phyloP scores from a whole-genome alignment of 805 yeast genomes.

The Metschnikowia corniflorae region DNA sequence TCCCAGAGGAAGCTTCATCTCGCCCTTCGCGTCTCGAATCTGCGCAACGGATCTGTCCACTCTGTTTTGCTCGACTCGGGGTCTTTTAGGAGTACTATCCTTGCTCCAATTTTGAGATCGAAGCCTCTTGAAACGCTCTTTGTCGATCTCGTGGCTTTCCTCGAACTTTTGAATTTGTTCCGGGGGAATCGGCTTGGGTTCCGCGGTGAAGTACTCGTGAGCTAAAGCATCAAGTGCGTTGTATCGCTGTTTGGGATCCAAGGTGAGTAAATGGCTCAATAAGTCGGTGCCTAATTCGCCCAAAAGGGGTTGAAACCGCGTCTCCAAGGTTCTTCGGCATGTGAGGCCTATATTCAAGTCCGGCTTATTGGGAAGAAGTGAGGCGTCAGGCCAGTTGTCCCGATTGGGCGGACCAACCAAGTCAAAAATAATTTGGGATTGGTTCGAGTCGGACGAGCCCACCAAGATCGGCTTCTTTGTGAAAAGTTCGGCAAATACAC shows the following conservation, averaged over 20 bases:
- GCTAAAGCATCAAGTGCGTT: conserved; percentile 77
- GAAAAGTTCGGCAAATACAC: conserved; percentile 91
- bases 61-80: conserved; percentile 5
- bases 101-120: conserved; percentile 3
- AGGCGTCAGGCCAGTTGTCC: conserved; percentile 58
- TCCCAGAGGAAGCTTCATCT: background rate
- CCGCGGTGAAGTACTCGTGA: conserved; percentile 63
- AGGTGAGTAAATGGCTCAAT: conserved; percentile 54
- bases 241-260: conserved; percentile 70
- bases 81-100: conserved; percentile 6
- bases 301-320: conserved; percentile 44
- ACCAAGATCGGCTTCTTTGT: conserved; percentile 76
- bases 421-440: conserved; percentile 75
- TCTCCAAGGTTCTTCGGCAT: conserved; percentile 44
- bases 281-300: conserved; percentile 51
- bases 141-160: conserved; percentile 88
- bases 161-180: conserved; percentile 62
- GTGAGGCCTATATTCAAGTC: conserved; percentile 45
- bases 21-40: conserved; percentile 2
- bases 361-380: conserved; percentile 52
- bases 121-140: conserved; percentile 52
- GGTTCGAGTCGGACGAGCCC: conserved; percentile 85
- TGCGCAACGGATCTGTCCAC: conserved; percentile 3
- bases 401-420: conserved; percentile 76
- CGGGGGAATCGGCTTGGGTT: conserved; percentile 61